Base-by-base conservation (phyloP, 148 eudicot species). In the Silene latifolia region DNA sequence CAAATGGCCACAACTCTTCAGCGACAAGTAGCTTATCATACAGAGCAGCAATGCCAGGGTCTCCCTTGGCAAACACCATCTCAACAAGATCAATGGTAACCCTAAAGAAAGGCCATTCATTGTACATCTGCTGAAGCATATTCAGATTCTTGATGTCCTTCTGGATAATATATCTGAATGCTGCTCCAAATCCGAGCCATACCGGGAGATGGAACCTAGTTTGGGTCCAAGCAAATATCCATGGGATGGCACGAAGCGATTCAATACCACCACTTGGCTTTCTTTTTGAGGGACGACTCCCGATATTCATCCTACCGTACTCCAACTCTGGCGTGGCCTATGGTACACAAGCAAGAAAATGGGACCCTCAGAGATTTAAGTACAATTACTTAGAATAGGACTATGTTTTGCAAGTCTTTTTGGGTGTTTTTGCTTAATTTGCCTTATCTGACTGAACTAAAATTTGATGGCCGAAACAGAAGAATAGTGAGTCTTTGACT, bases 151-250 rank as follows among this genome's bases (percentile, higher is more conserved):
- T 89, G 12, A 63, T 82, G 79, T 95, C 92, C 82, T 89, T 87
- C 73, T 89, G 58, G 57, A 95, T 82, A 15, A 87, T 90, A 35
- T 89, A 65, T 63, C 75, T 89, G 80, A 95, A 95, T 18, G 99
- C 97, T 63, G 83, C 96, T 42, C 96, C 97, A 71, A 92, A 89
- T 42, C 99, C 97, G 29, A 95, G 97, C 99, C 99, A 95, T 19
- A 92, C 94, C 0, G 99, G 99, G n/a, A 90, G 97, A 85, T 95
- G 97, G 72, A 95, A 95, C 85, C 96, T 88, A 32, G 99, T 92
- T 61, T 95, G 99, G 8, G 97, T 95, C 99, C 96, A 92, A 7
- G 99, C 99, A 82, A 95, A 95, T 76, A 95, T 95, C 99, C 99
- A 95, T 21, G 99, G 97, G 80, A 95, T 95, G 51, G 97, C 99